Base-by-base conservation (phyloP, 2,329 filamentous ascomycete genomes). In the Trichophyton simii region DNA sequence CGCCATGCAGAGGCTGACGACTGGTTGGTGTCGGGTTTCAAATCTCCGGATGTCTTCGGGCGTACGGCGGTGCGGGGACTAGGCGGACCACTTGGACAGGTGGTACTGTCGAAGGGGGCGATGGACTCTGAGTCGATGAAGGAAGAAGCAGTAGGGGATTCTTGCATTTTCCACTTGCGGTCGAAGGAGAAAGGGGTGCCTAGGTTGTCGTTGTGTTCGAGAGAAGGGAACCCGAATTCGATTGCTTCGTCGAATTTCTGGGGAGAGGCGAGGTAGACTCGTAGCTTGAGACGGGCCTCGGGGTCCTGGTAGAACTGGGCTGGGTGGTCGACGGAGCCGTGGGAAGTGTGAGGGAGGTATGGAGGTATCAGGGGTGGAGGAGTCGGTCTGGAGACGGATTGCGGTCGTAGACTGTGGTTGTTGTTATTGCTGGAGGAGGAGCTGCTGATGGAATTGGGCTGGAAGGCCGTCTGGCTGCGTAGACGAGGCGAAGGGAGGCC, bases 161-260 rank as follows among this genome's bases (percentile, higher is more conserved):
- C 72, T 65, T 76, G 54, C 73, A 59, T 71, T 69, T 64, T 78
- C 75, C 71, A 67, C 76, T 58, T 76, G 52, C 67, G 55, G 44
- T 67, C 64, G 28, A 66, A 58, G 50, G 69, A 64, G 58, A 61
- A 22, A 3, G 62, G 62, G 18, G 67, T 66, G 1, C 60, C 60
- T 13, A 65, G 41, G 34, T 68, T 69, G 15, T 73, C 69, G 57
- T 73, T 73, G 59, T 72, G 64, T 62, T 77, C 69, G 62, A 77
- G 63, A 3, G 77, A 71, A 0, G 91, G 90, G 68, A 96, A 97
- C 0, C 92, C 92, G 73, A 95, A 96, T 71, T 95, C 89, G 59
- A 97, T 83, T 0, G 89, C 91, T 74, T 97, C 92, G 71, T 97
- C 92, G 67, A 97, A 97, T 71, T 95, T 96, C 67, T 95, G 89